Base-by-base conservation (phyloP, 73 alveolate species). In the Effrenium voratum region DNA sequence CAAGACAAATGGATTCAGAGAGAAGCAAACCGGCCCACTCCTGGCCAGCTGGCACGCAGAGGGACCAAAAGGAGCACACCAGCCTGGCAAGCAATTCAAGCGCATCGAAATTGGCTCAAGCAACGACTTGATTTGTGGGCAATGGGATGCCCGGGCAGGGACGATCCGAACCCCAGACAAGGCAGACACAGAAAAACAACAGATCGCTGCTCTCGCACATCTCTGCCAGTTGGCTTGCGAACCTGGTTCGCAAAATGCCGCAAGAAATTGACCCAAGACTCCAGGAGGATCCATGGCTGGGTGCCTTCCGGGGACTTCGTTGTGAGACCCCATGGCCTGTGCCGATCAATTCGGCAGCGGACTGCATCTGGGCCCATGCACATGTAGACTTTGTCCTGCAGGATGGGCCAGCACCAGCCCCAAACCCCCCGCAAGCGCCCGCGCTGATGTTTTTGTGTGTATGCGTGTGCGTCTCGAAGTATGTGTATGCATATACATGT, bases 321-420 rank as follows among this genome's bases (percentile, higher is more conserved):
- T 59, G 73, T 72, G 82, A 16, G 28, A 72, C 16, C 4, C 46
- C 50, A 60, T 34, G 40, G 59, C 98, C 98, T 91, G 80, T 91
- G 90, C 24, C 98, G 86, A 55, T 91, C 98, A 6, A 91, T 57
- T 40, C 98, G 98, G 32, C 68, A 40, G 41, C 70, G 77, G n/a
- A 77, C 88, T 79, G 46, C 88, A 46, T 91, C 98, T 32, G 98
- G 98, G 44, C 98, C 98, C 98, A 91, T 91, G 79, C 98, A 91
- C 98, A 75, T 91, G 88, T 83, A 83, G 77, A 83, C 76, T 55
- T 83, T 83, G 93, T 83, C 93, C 76, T 83, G 43, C 15, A 40
- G n/a, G 16, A 22, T 57, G 28, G 28, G 72, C 28, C 72, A 57
- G 72, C 72, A 57, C n/a, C 16, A 57, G 72, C 16, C 16, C 28